These are phyloP conservation scores for Vitis rotundifolia DNA, from an alignment of 164 flowering plant species.

Conservation along the genomic window DNA sequence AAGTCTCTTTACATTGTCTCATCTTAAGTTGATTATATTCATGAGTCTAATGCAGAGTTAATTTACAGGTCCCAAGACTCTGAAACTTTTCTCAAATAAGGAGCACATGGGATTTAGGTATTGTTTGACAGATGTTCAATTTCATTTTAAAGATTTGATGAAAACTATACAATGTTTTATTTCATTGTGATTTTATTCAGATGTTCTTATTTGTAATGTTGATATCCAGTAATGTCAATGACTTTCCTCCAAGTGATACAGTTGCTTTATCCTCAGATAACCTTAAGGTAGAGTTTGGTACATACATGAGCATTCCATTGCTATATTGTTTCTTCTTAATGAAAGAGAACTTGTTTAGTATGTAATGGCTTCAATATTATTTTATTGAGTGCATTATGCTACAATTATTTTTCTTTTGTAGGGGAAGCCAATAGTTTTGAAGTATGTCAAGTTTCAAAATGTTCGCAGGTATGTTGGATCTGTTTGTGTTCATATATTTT, in stretches of 20 bases:
- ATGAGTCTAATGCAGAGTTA: conserved; percentile 10
- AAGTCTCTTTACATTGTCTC: background rate
- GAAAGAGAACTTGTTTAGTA: background rate
- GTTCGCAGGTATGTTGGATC: conserved; percentile 72
- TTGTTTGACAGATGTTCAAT: background rate
- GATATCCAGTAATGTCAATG: conserved; percentile 83
- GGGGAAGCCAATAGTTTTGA: conserved; percentile 76
- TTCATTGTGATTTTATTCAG: conserved; percentile 1
- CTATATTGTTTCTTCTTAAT: background rate
- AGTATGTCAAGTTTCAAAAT: conserved; percentile 97
- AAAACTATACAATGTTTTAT: background rate
- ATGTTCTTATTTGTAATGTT: conserved; percentile 5
- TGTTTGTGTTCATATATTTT: background rate
- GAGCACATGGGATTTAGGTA: conserved; percentile 99
- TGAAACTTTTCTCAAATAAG: conserved; percentile 86
- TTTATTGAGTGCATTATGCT: background rate
- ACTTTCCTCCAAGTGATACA: conserved; percentile 87
- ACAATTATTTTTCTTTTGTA: conserved; percentile 24
- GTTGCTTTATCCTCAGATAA: conserved; percentile 58
- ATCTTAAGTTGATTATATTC: background rate
- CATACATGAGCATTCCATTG: background rate
- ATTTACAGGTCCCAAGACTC: conserved; percentile 77
- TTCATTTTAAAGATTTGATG: background rate
- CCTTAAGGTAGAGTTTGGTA: conserved; percentile 49
- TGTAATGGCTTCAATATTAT: background rate